phyloP scores from a whole-genome alignment of 805 yeast species.

The Myxozyma sirexii region DNA sequence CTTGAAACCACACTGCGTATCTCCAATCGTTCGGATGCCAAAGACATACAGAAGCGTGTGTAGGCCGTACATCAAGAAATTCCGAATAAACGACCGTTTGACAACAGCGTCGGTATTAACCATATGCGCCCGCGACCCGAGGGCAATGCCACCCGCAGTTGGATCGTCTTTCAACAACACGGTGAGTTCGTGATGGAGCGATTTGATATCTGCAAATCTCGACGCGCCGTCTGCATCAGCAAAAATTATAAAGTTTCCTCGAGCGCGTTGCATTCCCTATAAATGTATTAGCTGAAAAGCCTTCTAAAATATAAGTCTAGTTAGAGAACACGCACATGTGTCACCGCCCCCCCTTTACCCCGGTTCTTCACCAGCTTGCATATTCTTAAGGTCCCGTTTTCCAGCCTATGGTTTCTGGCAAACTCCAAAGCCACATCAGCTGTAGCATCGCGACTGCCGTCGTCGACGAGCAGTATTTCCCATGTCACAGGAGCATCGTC shows the following conservation, averaged over 20 bases:
- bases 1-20: conserved; percentile 98
- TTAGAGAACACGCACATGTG: conserved; percentile 51
- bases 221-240: conserved; percentile 99
- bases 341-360: conserved; percentile 96
- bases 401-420: conserved; percentile 45
- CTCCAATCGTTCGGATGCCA: conserved; percentile 84
- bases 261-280: conserved; percentile 67
- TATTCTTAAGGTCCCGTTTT: conserved; percentile 67
- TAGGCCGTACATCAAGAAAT: conserved; percentile 88
- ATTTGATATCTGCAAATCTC: conserved; percentile 63
- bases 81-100: conserved; percentile 84
- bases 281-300: background rate
- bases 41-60: conserved; percentile 84
- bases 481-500: conserved; percentile 45
- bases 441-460: conserved; percentile 85
- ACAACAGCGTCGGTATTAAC: conserved; percentile 95
- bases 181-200: conserved; percentile 45
- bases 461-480: conserved; percentile 89
- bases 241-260: conserved; percentile 76
- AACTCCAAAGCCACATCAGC: conserved; percentile 68
- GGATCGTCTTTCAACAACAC: background rate
- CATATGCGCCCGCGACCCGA: conserved; percentile 97
- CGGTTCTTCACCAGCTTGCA: conserved; percentile 72
- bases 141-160: conserved; percentile 61
- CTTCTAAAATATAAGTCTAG: background rate